These are phyloP conservation scores for Danielia oregonensis DNA, from an alignment of 805 yeast species.

Conservation along the genomic window DNA sequence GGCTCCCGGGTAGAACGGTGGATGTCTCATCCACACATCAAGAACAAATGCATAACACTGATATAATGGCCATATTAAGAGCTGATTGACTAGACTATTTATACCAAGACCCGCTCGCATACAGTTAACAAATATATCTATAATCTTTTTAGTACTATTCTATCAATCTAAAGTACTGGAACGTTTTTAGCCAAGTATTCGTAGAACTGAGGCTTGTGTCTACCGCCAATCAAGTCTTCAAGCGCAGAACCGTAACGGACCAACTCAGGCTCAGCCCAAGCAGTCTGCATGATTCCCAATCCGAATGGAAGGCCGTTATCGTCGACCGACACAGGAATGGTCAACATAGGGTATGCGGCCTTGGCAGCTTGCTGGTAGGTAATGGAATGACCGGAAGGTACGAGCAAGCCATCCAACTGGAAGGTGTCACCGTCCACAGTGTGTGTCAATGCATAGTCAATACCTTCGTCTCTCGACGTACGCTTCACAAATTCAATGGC, in stretches of 20 bases:
- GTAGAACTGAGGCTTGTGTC: slow-evolving; percentile 17
- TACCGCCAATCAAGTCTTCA: slow-evolving; percentile 19
- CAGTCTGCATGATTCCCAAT: slow-evolving; percentile 24
- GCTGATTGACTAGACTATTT: too few relatives aligned
- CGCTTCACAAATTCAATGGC: slow-evolving; percentile 24
- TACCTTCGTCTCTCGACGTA: slow-evolving; percentile 27
- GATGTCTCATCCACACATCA: too few relatives aligned
- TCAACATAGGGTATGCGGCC: slow-evolving; percentile 26
- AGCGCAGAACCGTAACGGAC: slow-evolving; percentile 26
- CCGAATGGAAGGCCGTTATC: slow-evolving; percentile 23
- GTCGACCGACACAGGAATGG: slow-evolving; percentile 20
- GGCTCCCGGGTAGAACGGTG: too few relatives aligned
- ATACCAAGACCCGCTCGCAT: too few relatives aligned
- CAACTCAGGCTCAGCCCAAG: slow-evolving; percentile 23
- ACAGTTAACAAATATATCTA: too few relatives aligned
- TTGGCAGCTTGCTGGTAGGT: slow-evolving; percentile 26
- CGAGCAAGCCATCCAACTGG: slow-evolving; percentile 13
- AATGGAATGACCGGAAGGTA: slow-evolving; percentile 16
- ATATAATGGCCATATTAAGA: too few relatives aligned
- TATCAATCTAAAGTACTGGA: slow-evolving; percentile 14
- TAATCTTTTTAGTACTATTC: too few relatives aligned
- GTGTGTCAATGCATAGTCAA: slow-evolving; percentile 25
- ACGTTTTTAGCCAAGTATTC: slow-evolving; percentile 21
- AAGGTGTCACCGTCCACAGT: slow-evolving; percentile 20
- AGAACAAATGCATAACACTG: too few relatives aligned